Base-by-base conservation (phyloP, 2,329 filamentous ascomycete genomes). In the Aspergillus jensenii region DNA sequence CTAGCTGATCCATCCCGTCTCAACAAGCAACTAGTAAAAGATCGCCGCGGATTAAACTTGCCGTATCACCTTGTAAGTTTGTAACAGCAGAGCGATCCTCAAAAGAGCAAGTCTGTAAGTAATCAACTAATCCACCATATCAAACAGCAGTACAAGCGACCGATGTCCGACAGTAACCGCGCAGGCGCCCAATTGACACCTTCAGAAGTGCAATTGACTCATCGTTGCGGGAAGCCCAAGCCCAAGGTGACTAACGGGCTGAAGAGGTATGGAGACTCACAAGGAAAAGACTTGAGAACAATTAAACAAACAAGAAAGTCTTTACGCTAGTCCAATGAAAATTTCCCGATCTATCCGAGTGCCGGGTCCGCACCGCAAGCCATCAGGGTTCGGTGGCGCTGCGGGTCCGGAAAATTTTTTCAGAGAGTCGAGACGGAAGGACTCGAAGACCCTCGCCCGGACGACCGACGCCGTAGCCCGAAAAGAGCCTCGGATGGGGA, bases 301-400 rank as follows among this genome's bases (percentile, higher is more conserved):
- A 31, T 31, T n/a, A n/a, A n/a, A 37, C 12, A 37, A 37, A 37
- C 35, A 37, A 37, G 35, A 37, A 46, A 25, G 14, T 46, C 15
- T 25, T 46, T 3, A 23, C 14, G 21, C 19, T 46, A 23, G 25
- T 23, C 43, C 21, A 25, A 25, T 14, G 25, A 19, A 37, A 48
- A 35, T 12, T 46, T 40, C 48, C 48, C 48, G 48, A 51, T 51
- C 48, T 39, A 51, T 41, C 48, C 48, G 48, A 51, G 21, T 15
- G 19, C 23, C 37, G 35, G 48, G 23, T 21, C 35, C 21, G 21
- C 23, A 11, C 6, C 23, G 14, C 19, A 49, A 14, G 17, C 31
- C 17, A 31, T 11, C 9, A 11, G 27, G 3, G 27, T 31, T 5
- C 33, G 14, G 35, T 31, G 23, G 41, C 25, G 40, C 41, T 45